Percentiles rank a stretch among this genome's conserved stretches.
These are phyloP conservation scores for Fusarium sp. DNA, from an alignment of 2,329 filamentous ascomycete genomes.

Conservation along the genomic window DNA sequence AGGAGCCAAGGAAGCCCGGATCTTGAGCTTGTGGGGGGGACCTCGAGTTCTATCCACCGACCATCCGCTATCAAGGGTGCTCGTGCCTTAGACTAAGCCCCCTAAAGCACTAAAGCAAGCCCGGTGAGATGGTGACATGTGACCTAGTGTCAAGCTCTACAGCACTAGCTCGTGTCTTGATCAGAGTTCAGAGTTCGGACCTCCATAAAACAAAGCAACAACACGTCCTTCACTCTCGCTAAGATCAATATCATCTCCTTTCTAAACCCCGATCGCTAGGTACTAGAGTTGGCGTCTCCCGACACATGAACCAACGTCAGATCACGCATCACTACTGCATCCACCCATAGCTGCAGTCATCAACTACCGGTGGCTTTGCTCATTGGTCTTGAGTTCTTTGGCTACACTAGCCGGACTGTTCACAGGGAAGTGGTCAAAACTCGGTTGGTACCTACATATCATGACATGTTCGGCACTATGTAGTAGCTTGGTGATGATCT, in stretches of 20 bases:
- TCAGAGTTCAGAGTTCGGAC: neutral
- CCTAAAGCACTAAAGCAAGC: conserved; percentile 15
- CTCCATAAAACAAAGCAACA: conserved; percentile 12
- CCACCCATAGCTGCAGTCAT: neutral
- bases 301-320: neutral
- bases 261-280: neutral
- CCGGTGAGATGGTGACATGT: conserved; percentile 21
- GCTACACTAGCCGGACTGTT: neutral
- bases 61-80: conserved; percentile 7
- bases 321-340: neutral
- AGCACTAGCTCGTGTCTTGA: neutral
- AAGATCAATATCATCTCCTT: neutral
- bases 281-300: neutral
- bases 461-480: neutral
- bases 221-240: conserved; percentile 5
- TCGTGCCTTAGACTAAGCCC: conserved; percentile 12
- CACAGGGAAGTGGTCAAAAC: neutral
- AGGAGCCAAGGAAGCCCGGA: neutral
- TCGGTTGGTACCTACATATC: neutral
- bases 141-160: conserved; percentile 10
- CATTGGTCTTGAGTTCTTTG: neutral
- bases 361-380: neutral
- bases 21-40: conserved; percentile 29
- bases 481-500: conserved; percentile 5
- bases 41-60: neutral